Evolutionary conservation across 139 green algal species (phyloP).

Genomic region (Chlorella sp.): DNA sequence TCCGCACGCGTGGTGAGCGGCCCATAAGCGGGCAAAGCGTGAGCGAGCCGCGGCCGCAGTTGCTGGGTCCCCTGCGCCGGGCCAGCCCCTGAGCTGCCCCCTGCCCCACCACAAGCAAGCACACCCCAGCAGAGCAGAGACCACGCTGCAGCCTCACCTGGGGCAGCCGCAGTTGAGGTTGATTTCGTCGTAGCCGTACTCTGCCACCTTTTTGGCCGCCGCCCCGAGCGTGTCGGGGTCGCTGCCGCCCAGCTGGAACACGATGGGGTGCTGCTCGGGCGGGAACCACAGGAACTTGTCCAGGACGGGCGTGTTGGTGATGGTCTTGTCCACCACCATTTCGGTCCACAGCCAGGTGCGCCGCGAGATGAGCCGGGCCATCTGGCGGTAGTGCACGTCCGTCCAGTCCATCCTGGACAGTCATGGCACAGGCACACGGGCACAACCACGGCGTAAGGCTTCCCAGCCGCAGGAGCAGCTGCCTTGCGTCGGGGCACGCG

Average conservation of each 20-base stretch:
- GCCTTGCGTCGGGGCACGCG: too few relatives aligned
- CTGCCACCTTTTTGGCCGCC: constrained; percentile 37
- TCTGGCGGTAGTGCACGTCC: constrained; percentile 82
- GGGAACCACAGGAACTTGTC: constrained; percentile 79
- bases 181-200: constrained; percentile 83
- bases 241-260: constrained; percentile 82
- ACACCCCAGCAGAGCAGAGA: neutral
- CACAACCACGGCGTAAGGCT: too few relatives aligned
- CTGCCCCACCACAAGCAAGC: neutral
- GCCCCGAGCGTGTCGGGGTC: constrained; percentile 61
- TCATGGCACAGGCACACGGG: too few relatives aligned
- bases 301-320: constrained; percentile 61
- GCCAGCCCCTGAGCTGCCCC: neutral
- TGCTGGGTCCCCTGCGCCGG: neutral
- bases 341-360: constrained; percentile 78
- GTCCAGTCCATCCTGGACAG: constrained; percentile 92
- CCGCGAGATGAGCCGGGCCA: constrained; percentile 69
- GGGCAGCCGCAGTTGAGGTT: constrained; percentile 95
- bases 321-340: constrained; percentile 90
- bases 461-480: too few relatives aligned
- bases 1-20: too few relatives aligned
- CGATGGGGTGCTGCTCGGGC: constrained; percentile 82
- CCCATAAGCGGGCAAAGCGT: too few relatives aligned
- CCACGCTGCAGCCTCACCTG: constrained; percentile 33
- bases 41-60: too few relatives aligned